Evolutionary conservation across 108 stramenopile species (phyloP).

Genomic region (Mediolabrus comicus): DNA sequence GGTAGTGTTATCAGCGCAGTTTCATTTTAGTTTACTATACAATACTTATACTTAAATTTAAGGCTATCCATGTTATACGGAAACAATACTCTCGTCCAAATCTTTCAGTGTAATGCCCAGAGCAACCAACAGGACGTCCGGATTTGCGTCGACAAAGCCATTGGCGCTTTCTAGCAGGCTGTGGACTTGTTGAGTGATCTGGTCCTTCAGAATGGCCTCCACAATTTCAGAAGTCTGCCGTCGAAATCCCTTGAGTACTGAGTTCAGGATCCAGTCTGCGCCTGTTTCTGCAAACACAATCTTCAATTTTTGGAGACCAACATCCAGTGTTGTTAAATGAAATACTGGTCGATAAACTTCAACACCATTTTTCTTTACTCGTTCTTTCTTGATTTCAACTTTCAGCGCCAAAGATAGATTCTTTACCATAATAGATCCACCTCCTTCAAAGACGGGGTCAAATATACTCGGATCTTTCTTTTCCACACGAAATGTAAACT

Average conservation of each 20-base stretch:
- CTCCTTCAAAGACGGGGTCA: constrained; percentile 85
- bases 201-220: constrained; percentile 67
- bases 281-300: constrained; percentile 77
- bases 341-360: constrained; percentile 55
- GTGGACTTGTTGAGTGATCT: constrained; percentile 62
- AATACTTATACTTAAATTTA: no score
- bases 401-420: constrained; percentile 78
- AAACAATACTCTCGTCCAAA: constrained; percentile 66
- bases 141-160: constrained; percentile 68
- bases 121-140: constrained; percentile 63
- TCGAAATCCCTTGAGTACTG: constrained; percentile 68
- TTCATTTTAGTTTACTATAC: not conserved
- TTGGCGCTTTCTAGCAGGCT: constrained; percentile 66
- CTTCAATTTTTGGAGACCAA: constrained; percentile 64
- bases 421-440: constrained; percentile 56
- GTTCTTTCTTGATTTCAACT: constrained; percentile 70
- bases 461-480: constrained; percentile 68
- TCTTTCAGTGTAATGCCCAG: constrained; percentile 79
- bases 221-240: constrained; percentile 70
- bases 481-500: constrained; percentile 80
- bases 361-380: constrained; percentile 25
- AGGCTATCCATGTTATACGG: constrained; percentile 36
- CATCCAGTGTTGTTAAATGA: constrained; percentile 60
- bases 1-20: not conserved
- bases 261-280: constrained; percentile 83